Percentiles rank a stretch among this genome's conserved stretches.
These are phyloP conservation scores for Coccomyxa sp. DNA, from an alignment of 139 green algal species.

Conservation along the genomic window DNA sequence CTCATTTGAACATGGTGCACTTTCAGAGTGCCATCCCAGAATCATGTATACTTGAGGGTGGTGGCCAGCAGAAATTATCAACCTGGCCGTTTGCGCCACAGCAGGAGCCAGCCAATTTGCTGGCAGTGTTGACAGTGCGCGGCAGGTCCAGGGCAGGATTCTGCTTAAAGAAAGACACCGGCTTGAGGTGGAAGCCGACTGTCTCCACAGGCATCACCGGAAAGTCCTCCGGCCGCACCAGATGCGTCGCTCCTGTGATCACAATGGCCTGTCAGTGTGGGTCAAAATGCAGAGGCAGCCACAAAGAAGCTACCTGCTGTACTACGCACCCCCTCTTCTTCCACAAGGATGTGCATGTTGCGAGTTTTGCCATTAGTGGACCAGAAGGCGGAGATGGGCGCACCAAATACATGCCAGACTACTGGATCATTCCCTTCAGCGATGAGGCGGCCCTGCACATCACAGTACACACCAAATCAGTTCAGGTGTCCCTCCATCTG, in stretches of 20 bases:
- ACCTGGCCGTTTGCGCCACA: neutral
- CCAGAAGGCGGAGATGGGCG: neutral
- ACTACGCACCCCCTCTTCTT: neutral
- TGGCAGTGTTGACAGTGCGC: neutral
- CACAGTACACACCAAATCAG: too few relatives aligned
- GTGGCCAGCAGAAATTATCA: too few relatives aligned
- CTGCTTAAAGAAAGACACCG: neutral
- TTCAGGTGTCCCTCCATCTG: too few relatives aligned
- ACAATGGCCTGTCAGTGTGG: neutral
- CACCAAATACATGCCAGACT: neutral
- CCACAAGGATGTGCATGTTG: neutral
- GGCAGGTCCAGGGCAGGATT: neutral
- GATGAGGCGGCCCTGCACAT: neutral
- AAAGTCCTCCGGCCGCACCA: neutral
- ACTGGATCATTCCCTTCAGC: neutral
- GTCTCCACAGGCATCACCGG: conserved; percentile 7
- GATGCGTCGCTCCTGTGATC: neutral
- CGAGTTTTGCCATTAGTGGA: neutral
- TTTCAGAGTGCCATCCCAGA: too few relatives aligned
- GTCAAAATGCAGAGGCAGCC: neutral
- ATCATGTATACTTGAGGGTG: too few relatives aligned
- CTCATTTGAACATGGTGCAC: too few relatives aligned
- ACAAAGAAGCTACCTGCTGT: neutral
- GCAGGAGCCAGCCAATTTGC: neutral
- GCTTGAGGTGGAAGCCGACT: neutral